Base-by-base conservation (phyloP, 768 basidiomycete species). In the Mycena vulgaris region DNA sequence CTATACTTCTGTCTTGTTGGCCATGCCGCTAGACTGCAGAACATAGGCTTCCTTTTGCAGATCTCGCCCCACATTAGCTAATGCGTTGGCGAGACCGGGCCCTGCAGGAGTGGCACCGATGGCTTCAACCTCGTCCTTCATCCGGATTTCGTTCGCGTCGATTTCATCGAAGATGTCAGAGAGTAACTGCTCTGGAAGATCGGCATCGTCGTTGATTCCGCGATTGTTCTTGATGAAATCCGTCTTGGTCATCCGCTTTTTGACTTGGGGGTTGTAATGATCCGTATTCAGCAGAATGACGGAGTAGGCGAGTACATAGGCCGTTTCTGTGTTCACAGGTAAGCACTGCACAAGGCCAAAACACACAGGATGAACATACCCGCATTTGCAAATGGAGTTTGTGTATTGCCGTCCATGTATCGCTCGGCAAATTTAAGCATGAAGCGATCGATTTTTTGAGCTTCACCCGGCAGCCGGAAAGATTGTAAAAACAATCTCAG, bases 341-440 rank as follows among this genome's bases (percentile, higher is more conserved):
- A 27, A 52, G 56, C 7, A 9, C 25, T 35, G 21, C 21, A 53
- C 11, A 19, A 17, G 28, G 37, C 10, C n/a, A n/a, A n/a, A n/a
- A 25, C 27, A 53, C 5, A 56, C 5, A 11, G 19, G 49, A 39
- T 30, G 51, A 10, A 82, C 92, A 63, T 70, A 95, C 95, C 97
- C 76, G 98, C 98, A 80, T 98, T 99, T 58, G 95, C 93, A 77
- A 99, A 99, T 2, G 89, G 87, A 1, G 93, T 94, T 74, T 92
- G 89, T 0, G 90, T 81, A 79, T 99, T 98, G 64, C 92, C 92
- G 16, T 92, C 94, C 70, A 98, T 96, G 79, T 96, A 99, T 39
- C 96, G 90, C 79, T 99, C 97, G 11, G 98, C 97, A 77, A 98
- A 99, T 80, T 99, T 99, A 63, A 99, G 89, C 95, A 99, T 97